Conservation (phyloP, 2,329 filamentous ascomycete species). For the Microthyrium microscopicum region DNA sequence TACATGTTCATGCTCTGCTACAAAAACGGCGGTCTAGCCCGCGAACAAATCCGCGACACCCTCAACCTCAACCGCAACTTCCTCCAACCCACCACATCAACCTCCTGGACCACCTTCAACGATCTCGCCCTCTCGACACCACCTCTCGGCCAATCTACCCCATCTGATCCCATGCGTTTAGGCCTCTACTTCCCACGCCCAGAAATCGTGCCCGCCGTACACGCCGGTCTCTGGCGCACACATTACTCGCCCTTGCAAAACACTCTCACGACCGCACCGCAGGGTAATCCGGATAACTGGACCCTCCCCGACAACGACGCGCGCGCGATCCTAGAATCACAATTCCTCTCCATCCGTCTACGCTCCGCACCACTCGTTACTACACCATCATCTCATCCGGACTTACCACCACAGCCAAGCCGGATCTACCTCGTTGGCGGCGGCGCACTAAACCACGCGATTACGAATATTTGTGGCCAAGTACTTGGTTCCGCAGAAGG, state of each 20-base stretch:
- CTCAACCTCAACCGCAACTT: conserved; percentile 37
- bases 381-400: conserved; percentile 11
- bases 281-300: conserved; percentile 35
- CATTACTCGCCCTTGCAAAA: conserved; percentile 35
- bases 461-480: conserved; percentile 68
- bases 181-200: conserved; percentile 91
- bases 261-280: conserved; percentile 21
- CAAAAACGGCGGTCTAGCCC: conserved; percentile 90
- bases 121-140: conserved; percentile 48
- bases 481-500: conserved; percentile 81
- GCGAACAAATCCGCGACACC: conserved; percentile 73
- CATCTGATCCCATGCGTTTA: conserved; percentile 51
- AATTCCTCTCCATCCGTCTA: conserved; percentile 78
- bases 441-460: conserved; percentile 76
- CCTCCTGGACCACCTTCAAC: conserved; percentile 69
- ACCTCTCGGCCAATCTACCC: conserved; percentile 44
- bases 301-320: conserved; percentile 51
- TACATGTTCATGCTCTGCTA: conserved; percentile 99
- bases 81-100: too few relatives aligned
- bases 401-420: conserved; percentile 67
- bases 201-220: conserved; percentile 88
- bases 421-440: conserved; percentile 90
- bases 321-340: conserved; percentile 81
- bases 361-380: conserved; percentile 62
- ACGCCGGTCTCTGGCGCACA: conserved; percentile 75